Evolutionary conservation across 2,329 filamentous ascomycete species (phyloP).

Genomic region (Waltergamsia citrina): DNA sequence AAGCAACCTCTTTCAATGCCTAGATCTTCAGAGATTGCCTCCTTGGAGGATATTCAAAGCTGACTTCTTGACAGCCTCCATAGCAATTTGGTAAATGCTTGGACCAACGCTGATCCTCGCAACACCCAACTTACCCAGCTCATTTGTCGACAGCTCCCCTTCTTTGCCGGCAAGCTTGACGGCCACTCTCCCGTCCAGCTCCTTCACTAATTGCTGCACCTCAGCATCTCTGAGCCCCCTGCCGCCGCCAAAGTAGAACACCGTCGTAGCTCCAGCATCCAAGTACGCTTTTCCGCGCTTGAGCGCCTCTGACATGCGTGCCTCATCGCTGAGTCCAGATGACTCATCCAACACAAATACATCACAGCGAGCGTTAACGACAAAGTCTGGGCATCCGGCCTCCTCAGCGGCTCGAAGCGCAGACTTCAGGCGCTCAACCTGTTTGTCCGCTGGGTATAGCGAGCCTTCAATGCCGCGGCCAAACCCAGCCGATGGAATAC

Average conservation of each 20-base stretch:
- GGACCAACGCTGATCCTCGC: slow-evolving; percentile 47
- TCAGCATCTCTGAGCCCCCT: slow-evolving; percentile 33
- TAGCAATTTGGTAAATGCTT: slow-evolving; percentile 29
- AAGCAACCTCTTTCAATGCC: too few species aligned
- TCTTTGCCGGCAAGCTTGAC: slow-evolving; percentile 29
- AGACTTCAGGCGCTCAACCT: slow-evolving; percentile 33
- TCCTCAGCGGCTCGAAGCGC: slow-evolving; percentile 31
- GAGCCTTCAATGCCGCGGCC: slow-evolving; percentile 16
- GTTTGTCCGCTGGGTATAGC: slow-evolving; percentile 29
- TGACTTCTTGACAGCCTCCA: slow-evolving; percentile 23
- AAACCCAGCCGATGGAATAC: slow-evolving; percentile 22
- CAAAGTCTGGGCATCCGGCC: slow-evolving; percentile 43
- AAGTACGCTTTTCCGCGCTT: slow-evolving; percentile 46
- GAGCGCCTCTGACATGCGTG: slow-evolving; percentile 36
- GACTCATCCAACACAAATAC: slow-evolving; percentile 28
- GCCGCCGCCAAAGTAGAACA: slow-evolving; percentile 50
- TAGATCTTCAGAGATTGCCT: too few species aligned
- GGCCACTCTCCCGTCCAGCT: slow-evolving; percentile 38
- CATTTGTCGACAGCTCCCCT: slow-evolving; percentile 29
- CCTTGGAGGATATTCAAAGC: slow-evolving; percentile 19
- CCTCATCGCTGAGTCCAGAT: slow-evolving; percentile 17
- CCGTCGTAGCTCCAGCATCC: slow-evolving; percentile 45
- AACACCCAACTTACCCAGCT: slow-evolving; percentile 38
- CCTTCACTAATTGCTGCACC: slow-evolving; percentile 33
- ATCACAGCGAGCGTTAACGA: slow-evolving; percentile 49